A percentile compares a stretch with the other conserved stretches of the same genome.
phyloP scores from a whole-genome alignment of 176 grass and related monocot species.

The Aegilops speltoides region DNA sequence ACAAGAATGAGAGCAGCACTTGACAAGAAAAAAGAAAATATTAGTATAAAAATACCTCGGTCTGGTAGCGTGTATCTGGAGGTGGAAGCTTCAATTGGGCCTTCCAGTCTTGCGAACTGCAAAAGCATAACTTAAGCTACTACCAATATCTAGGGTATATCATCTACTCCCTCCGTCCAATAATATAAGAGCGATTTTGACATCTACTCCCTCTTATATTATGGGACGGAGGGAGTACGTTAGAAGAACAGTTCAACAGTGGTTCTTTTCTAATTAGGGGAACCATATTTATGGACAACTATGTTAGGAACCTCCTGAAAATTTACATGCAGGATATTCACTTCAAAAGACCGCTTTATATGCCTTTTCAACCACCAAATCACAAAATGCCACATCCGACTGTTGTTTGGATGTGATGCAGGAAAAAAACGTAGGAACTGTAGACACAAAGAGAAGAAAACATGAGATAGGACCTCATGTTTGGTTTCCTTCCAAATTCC shows the following conservation, averaged over 20 bases:
- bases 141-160: background rate
- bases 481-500: too few relatives aligned
- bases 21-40: background rate
- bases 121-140: slow-evolving; percentile 16
- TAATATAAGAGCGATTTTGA: too few relatives aligned
- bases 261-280: background rate
- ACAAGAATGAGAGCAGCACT: background rate
- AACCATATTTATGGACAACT: background rate
- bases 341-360: background rate
- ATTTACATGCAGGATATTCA: background rate
- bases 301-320: background rate
- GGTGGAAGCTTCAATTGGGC: slow-evolving; percentile 73
- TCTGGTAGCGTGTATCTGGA: slow-evolving; percentile 74
- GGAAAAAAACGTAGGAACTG: too few relatives aligned
- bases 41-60: slow-evolving; percentile 56
- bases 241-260: background rate
- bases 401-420: too few relatives aligned
- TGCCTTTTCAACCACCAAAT: background rate
- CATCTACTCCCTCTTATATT: too few relatives aligned
- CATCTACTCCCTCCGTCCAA: background rate
- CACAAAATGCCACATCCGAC: background rate
- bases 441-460: too few relatives aligned
- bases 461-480: too few relatives aligned
- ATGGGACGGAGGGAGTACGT: background rate
- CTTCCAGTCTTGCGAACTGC: slow-evolving; percentile 87